A percentile compares a stretch with the other conserved stretches of the same genome.
Conservation (phyloP, 768 basidiomycete genomes). For the Suillus plorans region DNA sequence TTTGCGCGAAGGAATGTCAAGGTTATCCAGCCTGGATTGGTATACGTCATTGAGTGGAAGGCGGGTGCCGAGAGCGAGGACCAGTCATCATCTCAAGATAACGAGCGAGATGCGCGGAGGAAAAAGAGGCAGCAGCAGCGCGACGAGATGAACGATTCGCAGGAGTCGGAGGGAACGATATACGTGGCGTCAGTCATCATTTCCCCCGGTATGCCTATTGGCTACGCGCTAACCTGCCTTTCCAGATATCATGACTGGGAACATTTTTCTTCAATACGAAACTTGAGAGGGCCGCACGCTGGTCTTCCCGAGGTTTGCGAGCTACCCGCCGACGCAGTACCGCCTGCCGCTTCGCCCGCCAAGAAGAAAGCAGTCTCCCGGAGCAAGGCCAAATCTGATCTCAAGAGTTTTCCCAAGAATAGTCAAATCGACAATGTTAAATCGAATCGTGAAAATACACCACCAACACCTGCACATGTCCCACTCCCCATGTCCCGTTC, state of each 20-base stretch:
- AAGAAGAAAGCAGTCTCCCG: conserved; percentile 37
- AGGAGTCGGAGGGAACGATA: conserved; percentile 49
- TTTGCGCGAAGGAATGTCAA: conserved; percentile 78
- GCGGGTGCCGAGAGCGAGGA: conserved; percentile 49
- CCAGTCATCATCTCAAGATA: conserved; percentile 18
- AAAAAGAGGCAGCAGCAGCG: conserved; percentile 19
- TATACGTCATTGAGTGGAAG: conserved; percentile 86
- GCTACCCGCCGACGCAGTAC: conserved; percentile 32
- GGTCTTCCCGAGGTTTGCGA: conserved; percentile 71
- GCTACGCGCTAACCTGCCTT: conserved; percentile 12
- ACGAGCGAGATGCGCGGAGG: conserved; percentile 1
- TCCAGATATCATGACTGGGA: conserved; percentile 90
- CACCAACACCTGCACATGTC: conserved; percentile 31
- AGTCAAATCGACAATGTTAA: conserved; percentile 22
- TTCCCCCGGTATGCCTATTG: conserved; percentile 12
- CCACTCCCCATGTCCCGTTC: conserved; percentile 41
- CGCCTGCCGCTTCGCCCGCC: conserved; percentile 29
- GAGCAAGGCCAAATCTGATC: conserved; percentile 25
- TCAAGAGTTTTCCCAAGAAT: conserved; percentile 19
- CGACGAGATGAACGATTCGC: conserved; percentile 34
- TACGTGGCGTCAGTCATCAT: conserved; percentile 77
- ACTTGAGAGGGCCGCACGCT: conserved; percentile 77
- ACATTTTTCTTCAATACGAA: conserved; percentile 92
- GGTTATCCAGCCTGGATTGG: conserved; percentile 88
- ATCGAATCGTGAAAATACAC: conserved; percentile 22